A percentile compares a stretch with the other conserved stretches of the same genome.
Conservation (phyloP, 345 rosid species). For the Gossypium bickii region DNA sequence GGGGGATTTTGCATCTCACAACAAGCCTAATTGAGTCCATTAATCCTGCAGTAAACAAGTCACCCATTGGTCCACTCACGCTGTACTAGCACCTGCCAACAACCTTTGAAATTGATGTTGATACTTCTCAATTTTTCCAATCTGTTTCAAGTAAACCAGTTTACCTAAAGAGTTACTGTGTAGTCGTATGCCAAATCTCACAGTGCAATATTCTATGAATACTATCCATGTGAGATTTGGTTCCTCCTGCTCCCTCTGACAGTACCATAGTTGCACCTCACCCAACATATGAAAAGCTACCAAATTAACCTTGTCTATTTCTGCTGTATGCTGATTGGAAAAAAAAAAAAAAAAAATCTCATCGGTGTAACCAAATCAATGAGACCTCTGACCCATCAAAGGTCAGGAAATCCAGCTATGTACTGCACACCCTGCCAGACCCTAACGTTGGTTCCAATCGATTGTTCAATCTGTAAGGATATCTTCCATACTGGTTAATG, state of each 20-base stretch:
- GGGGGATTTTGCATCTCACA: too few relatives aligned
- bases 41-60: too few relatives aligned
- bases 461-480: background rate
- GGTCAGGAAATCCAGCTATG: background rate
- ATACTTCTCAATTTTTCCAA: background rate
- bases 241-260: background rate
- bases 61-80: background rate
- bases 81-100: background rate
- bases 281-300: background rate
- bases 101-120: too few relatives aligned
- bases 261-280: background rate
- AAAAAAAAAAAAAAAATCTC: background rate
- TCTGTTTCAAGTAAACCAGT: background rate
- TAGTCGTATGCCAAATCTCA: background rate
- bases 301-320: background rate
- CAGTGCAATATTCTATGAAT: background rate
- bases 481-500: background rate
- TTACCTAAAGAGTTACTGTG: background rate
- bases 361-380: background rate
- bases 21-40: too few relatives aligned
- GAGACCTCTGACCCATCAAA: background rate
- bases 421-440: background rate
- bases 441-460: background rate
- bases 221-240: background rate
- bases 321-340: background rate